phyloP scores from a whole-genome alignment of 2,329 filamentous ascomycete genomes.

The Exophiala sp. region DNA sequence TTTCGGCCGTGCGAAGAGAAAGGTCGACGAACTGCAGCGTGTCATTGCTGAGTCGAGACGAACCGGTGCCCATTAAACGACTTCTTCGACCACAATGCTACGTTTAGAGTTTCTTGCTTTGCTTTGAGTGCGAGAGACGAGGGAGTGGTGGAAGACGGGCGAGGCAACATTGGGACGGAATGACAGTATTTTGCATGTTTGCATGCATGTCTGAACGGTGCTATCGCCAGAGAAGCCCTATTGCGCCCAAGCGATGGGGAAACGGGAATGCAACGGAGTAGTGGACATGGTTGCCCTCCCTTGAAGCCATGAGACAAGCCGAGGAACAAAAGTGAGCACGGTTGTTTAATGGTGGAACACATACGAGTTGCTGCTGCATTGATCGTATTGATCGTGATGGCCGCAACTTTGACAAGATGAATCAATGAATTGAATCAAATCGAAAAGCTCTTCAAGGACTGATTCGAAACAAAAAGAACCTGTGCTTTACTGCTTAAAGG shows the following conservation, averaged over 20 bases:
- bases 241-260: no score
- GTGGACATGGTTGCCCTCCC: not conserved
- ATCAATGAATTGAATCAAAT: constrained; percentile 4
- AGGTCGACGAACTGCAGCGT: constrained; percentile 98
- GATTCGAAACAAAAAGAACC: no score
- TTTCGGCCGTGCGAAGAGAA: constrained; percentile 96
- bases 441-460: not conserved
- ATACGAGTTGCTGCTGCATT: not conserved
- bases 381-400: not conserved
- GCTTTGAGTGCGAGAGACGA: not conserved
- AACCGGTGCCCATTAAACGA: constrained; percentile 43
- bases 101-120: not conserved
- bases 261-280: not conserved
- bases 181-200: not conserved
- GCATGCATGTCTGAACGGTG: not conserved
- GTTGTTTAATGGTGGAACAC: not conserved
- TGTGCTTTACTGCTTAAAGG: no score
- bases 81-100: not conserved
- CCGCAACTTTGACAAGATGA: not conserved
- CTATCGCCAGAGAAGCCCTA: not conserved
- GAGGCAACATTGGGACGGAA: no score
- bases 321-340: not conserved
- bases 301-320: not conserved
- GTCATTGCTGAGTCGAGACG: constrained; percentile 95
- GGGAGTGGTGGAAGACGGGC: not conserved